Base-by-base conservation (phyloP, 2,329 filamentous ascomycete species). In the Sphaerulina musiva region DNA sequence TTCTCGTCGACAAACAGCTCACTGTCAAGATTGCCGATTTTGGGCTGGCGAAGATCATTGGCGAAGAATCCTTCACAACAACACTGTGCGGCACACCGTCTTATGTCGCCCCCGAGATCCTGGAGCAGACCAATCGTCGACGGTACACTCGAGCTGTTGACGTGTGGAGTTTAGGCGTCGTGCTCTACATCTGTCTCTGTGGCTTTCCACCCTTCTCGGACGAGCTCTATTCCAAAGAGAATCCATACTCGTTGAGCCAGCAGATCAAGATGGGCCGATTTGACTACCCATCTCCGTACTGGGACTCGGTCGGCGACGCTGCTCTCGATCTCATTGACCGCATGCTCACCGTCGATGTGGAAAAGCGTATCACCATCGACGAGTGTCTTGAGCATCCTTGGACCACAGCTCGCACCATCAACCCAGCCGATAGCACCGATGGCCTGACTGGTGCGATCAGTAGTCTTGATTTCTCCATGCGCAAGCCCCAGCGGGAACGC, bases 171-270 rank as follows among this genome's bases (percentile, higher is more conserved):
- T 79, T 97, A 0, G 93, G 93, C n/a, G 93, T 98, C 2, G 92
- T 98, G 3, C 78, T 98, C 23, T 98, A 97, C 73, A 97, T 97
- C 64, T 96, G 90, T 68, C 80, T 97, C 4, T 97, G 93, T 68
- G 93, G 93, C 36, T 97, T 97, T 67, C 93, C 92, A 4, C 93
- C 93, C 0, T 98, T 98, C 73, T 95, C 89, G 0, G 93, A 98
- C 65, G 93, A 98, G 72, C 82, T 97, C 0, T 88, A 85, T 72
- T 73, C 69, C 3, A 34, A 73, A 36, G 85, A 95, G 43, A 93
- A 91, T 61, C 93, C 93, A 2, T 96, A 89, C 68, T 89, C 80
- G 0, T 77, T 97, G 43, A 87, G 86, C 1, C 86, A 95, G 63
- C 91, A 97, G 73, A 97, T 95, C 73, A 91, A 87, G 70, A 80